Percentiles rank a stretch among this genome's conserved stretches.
These are phyloP conservation scores for Andrographis paniculata DNA, from an alignment of 305 asterid genomes.

Conservation along the genomic window DNA sequence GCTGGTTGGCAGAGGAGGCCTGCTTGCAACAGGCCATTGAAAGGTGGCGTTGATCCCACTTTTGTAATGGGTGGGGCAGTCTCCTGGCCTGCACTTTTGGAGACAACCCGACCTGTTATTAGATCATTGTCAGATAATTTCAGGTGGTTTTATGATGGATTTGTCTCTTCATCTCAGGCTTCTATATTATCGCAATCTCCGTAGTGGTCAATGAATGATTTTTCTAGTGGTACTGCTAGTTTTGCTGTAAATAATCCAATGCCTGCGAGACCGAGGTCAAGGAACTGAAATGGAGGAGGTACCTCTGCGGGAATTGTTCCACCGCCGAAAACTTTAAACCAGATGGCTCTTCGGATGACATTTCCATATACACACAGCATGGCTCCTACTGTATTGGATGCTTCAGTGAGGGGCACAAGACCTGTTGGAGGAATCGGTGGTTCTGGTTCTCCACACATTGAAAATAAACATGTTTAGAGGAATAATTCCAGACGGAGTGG, in stretches of 20 bases:
- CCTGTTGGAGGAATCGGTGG: constrained; percentile 45
- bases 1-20: constrained; percentile 46
- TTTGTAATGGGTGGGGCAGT: constrained; percentile 67
- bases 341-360: constrained; percentile 56
- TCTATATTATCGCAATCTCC: constrained; percentile 60
- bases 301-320: constrained; percentile 35
- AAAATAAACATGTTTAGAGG: constrained; percentile 44
- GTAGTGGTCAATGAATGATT: constrained; percentile 40
- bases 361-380: constrained; percentile 48
- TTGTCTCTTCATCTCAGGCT: constrained; percentile 54
- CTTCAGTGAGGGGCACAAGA: constrained; percentile 46
- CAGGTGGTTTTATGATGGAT: constrained; percentile 49
- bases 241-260: too few species aligned
- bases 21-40: constrained; percentile 60
- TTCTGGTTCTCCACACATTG: too few species aligned
- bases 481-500: constrained; percentile 48
- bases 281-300: constrained; percentile 40
- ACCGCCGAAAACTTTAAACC: constrained; percentile 39
- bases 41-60: constrained; percentile 45
- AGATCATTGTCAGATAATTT: constrained; percentile 40
- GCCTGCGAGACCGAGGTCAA: constrained; percentile 54
- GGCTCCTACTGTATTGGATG: constrained; percentile 46
- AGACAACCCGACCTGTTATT: constrained; percentile 39
- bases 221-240: constrained; percentile 32
- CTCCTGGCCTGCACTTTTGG: constrained; percentile 87